Evolutionary conservation across 257 asterid species (phyloP), one percentile per base, ranked within the genome.

Genomic region (Plectranthus barbatus): DNA sequence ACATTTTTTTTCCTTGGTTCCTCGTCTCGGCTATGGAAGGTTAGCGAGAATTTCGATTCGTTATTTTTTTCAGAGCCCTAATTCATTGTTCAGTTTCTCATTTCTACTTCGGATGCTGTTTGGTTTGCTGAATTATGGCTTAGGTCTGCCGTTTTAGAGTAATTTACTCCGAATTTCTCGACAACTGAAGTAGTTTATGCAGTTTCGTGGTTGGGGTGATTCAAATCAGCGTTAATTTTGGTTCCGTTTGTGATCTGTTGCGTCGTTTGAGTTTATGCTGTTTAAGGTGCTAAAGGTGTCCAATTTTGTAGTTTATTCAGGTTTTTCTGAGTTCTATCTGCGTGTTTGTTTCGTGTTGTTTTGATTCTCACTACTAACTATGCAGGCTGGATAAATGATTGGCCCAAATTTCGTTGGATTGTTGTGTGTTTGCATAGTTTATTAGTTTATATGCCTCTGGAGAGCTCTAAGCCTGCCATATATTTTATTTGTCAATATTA

Each of bases 21-120:
- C 2, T 29, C 53, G 39, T 26, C 75, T 52, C 69, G 64, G 62
- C 73, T 50, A 77, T 77, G 82, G 82, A 62, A 73, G 82, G 82
- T 77, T 53, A 69, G 40, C 66, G 4, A 26, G 23, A 40, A 53
- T 64, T 66, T 21, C 26, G 56, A 45, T 66, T 66, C 54, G 19
- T 21, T 46, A 46, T 44, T 37, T 9, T 37, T n/a, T n/a, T 4
- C 39, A 15, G 64, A 31, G 64, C 74, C 76, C 74, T 75, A 62
- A 49, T 24, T 66, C 44, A 13, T 10, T 53, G 26, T 58, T 51
- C 6, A 14, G 10, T 0, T 47, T 26, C 55, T 19, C 18, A 26
- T 56, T 64, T 54, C 60, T 56, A 52, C 48, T 49, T 47, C 20
- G 31, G 19, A 42, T 72, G 57, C 54, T 34, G 31, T 65, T 33